Percentiles rank a stretch among this genome's conserved stretches.
Conservation (phyloP, 2,329 filamentous ascomycete species). For the Aureobasidium pullulans region DNA sequence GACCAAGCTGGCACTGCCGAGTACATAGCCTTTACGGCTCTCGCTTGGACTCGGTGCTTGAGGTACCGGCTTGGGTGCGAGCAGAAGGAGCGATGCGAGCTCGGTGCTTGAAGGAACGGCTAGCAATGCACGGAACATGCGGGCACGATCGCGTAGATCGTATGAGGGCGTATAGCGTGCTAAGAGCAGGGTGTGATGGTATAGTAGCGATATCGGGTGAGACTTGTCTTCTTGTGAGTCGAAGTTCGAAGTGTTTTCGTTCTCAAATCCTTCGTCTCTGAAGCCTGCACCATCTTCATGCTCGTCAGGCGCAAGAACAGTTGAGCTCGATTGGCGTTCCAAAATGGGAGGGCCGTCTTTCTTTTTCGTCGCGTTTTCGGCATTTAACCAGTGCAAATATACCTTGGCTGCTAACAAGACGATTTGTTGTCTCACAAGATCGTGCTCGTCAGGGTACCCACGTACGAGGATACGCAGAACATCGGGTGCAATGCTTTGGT, state of each 20-base stretch:
- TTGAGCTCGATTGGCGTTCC: slow-evolving; percentile 14
- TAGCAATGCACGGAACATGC: slow-evolving; percentile 80
- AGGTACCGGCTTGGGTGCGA: slow-evolving; percentile 90
- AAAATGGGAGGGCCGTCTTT: slow-evolving; percentile 16
- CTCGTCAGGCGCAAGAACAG: slow-evolving; percentile 24
- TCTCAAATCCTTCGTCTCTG: slow-evolving; percentile 18
- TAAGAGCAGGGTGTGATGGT: slow-evolving; percentile 76
- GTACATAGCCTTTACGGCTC: slow-evolving; percentile 63
- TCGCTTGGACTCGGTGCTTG: slow-evolving; percentile 86
- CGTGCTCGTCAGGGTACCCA: slow-evolving; percentile 74
- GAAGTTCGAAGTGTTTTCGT: slow-evolving; percentile 16
- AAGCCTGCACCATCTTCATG: slow-evolving; percentile 20
- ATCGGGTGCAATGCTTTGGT: slow-evolving; percentile 87
- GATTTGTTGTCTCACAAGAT: slow-evolving; percentile 84
- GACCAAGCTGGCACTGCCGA: slow-evolving; percentile 81
- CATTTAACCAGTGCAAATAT: slow-evolving; percentile 80
- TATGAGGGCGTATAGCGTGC: slow-evolving; percentile 92
- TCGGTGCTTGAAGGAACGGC: slow-evolving; percentile 67
- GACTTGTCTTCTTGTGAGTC: slow-evolving; percentile 32
- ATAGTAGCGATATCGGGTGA: slow-evolving; percentile 69
- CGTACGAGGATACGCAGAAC: slow-evolving; percentile 82
- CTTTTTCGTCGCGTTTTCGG: slow-evolving; percentile 38
- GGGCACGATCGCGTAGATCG: slow-evolving; percentile 83
- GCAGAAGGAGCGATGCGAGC: slow-evolving; percentile 79
- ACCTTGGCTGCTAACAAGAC: slow-evolving; percentile 92